Base-by-base conservation (phyloP, 2,329 filamentous ascomycete species). In the Cryphonectria radicalis region DNA sequence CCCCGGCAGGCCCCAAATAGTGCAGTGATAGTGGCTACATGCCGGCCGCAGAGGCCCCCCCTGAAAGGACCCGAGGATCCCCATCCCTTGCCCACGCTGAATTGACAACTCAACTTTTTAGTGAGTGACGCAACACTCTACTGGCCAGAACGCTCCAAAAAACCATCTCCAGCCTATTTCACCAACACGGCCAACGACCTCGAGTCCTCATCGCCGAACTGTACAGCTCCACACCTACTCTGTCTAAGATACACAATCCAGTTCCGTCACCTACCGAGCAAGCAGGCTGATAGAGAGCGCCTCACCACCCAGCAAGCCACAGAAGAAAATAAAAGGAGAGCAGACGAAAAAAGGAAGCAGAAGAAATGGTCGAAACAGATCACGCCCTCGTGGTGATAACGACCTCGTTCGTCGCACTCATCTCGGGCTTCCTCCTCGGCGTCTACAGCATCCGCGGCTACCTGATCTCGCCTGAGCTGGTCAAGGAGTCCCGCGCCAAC, bases 341-440 rank as follows among this genome's bases (percentile, higher is more conserved):
- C 35, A 43, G 19, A 62, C 11, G 63, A 63, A 65, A 73, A 43
- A 70, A 75, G 5, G n/a, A 19, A 17, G 14, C 8, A 46, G 40
- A 35, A 46, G 35, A 70, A 55, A 43, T 67, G 32, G 50, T 63
- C 25, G 63, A 65, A 13, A 13, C n/a, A n/a, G 43, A 50, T n/a
- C 37, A 50, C 28, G 69, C 69, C 62, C 62, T 75, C 32, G 85
- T 94, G 71, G 84, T 94, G 63, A 83, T 95, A 74, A 89, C 91
- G 69, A 94, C 93, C 25, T 90, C 91, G 74, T 87, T 97, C 73
- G 83, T 95, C 70, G 88, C 91, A 74, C 90, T 93, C 75, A 80
- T 96, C 68, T 88, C 89, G 0, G 95, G 95, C 76, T 97, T 95
- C 82, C 89, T 94, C 53, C 87, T 97, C 19, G 94, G 93, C 74